phyloP scores from a whole-genome alignment of 352 stramenopile genomes.

The Globisporangium cederbergense region DNA sequence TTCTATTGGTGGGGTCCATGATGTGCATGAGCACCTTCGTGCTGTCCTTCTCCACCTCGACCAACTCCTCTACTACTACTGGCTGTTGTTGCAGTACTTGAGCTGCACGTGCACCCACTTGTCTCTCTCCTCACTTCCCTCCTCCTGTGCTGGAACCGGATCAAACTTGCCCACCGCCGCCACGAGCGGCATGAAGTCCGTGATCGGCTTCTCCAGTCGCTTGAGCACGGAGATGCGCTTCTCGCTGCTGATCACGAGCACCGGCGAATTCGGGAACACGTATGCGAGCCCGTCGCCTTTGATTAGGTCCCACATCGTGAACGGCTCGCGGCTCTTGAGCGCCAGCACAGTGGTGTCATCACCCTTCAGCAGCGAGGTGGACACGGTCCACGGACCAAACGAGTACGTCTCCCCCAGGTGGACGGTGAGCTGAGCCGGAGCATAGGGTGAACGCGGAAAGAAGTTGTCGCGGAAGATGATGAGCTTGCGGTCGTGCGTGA shows the following conservation, averaged over 20 bases:
- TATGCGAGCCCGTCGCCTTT: constrained; percentile 47
- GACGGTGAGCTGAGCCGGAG: constrained; percentile 20
- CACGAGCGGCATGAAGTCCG: constrained; percentile 69
- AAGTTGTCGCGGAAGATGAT: constrained; percentile 81
- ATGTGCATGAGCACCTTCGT: no score
- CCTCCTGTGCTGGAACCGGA: neutral
- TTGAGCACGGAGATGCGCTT: constrained; percentile 51
- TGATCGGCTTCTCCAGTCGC: constrained; percentile 67
- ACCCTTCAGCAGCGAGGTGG: constrained; percentile 29
- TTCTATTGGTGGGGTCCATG: no score
- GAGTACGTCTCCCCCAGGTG: constrained; percentile 33
- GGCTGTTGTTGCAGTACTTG: constrained; percentile 18
- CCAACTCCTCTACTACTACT: no score
- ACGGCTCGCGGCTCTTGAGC: constrained; percentile 26
- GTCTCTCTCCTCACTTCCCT: neutral
- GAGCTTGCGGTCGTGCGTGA: constrained; percentile 58
- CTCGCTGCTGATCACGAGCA: constrained; percentile 56
- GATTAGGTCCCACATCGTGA: constrained; percentile 64
- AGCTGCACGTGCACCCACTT: constrained; percentile 48
- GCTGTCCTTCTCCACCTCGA: no score
- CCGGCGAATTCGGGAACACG: constrained; percentile 48
- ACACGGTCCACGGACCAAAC: constrained; percentile 59
- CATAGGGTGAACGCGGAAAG: constrained; percentile 39
- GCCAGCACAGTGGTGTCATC: constrained; percentile 23
- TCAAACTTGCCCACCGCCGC: constrained; percentile 41